phyloP scores from a whole-genome alignment of 2,329 filamentous ascomycete species.

The Ceratocystiopsis brevicomis region DNA sequence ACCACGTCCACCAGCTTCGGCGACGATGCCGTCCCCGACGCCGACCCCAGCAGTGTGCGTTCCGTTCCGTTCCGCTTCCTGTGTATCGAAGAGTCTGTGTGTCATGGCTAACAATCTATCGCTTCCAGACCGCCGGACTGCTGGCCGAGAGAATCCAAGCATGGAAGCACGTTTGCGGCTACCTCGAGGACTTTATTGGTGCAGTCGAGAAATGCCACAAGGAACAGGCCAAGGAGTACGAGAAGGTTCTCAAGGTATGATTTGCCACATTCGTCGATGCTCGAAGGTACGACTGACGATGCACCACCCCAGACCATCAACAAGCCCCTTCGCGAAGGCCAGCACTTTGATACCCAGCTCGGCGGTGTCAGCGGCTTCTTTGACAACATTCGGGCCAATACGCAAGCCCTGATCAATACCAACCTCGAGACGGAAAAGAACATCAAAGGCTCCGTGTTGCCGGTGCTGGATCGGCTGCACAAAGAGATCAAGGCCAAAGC shows the following conservation, averaged over 20 bases:
- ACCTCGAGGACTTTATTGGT: slow-evolving; percentile 76
- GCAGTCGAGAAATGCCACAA: slow-evolving; percentile 76
- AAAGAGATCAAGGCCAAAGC: slow-evolving; percentile 92
- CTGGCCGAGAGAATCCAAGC: slow-evolving; percentile 77
- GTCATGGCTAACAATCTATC: neutral
- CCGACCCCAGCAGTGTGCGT: slow-evolving; percentile 38
- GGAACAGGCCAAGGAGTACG: slow-evolving; percentile 79
- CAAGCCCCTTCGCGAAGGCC: slow-evolving; percentile 67
- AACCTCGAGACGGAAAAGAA: slow-evolving; percentile 84
- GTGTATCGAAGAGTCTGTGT: neutral
- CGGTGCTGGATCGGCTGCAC: slow-evolving; percentile 77
- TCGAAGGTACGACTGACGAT: neutral
- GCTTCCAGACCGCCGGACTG: slow-evolving; percentile 48
- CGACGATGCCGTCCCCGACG: slow-evolving; percentile 40
- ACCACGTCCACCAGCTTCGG: slow-evolving; percentile 19
- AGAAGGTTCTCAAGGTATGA: slow-evolving; percentile 69
- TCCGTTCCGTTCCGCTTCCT: neutral
- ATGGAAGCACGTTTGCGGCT: slow-evolving; percentile 86
- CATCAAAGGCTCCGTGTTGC: slow-evolving; percentile 69
- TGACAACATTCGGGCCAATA: slow-evolving; percentile 85
- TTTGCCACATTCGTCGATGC: neutral
- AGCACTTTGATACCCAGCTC: slow-evolving; percentile 83
- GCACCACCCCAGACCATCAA: slow-evolving; percentile 46
- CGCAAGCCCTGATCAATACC: slow-evolving; percentile 73
- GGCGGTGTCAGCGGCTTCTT: slow-evolving; percentile 80